Conservation (phyloP, 1,284 basidiomycete genomes). For the Heterobasidion annosum region DNA sequence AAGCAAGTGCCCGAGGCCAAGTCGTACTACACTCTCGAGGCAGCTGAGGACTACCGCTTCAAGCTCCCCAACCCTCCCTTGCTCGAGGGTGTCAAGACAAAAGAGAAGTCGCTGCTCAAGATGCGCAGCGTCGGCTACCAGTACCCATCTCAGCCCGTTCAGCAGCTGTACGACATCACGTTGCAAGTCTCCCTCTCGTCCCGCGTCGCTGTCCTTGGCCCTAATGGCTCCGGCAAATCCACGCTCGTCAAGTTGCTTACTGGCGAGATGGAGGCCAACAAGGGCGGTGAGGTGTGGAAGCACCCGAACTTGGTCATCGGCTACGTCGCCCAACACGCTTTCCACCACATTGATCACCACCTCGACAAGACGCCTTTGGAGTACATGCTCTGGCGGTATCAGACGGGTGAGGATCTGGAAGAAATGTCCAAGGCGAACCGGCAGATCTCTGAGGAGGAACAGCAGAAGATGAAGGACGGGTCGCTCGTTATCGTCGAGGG, state of each 20-base stretch:
- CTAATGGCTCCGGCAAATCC: constrained; percentile 97
- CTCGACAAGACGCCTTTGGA: constrained; percentile 97
- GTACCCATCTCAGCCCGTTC: constrained; percentile 79
- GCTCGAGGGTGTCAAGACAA: constrained; percentile 99
- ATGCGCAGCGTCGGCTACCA: constrained; percentile 98
- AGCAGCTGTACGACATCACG: constrained; percentile 91
- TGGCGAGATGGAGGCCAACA: constrained; percentile 95
- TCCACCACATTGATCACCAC: constrained; percentile 98
- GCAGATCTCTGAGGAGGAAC: constrained; percentile 82
- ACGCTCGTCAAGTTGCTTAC: constrained; percentile 99
- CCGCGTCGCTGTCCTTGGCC: constrained; percentile 93
- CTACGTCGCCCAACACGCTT: constrained; percentile 97
- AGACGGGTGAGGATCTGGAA: constrained; percentile 97
- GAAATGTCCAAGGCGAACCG: constrained; percentile 91
- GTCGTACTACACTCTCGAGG: constrained; percentile 94
- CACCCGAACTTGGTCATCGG: constrained; percentile 99
- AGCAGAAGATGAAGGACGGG: constrained; percentile 96
- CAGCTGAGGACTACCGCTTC: constrained; percentile 94
- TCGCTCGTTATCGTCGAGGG: constrained; percentile 82
- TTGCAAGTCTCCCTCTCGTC: constrained; percentile 96
- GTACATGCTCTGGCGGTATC: constrained; percentile 99
- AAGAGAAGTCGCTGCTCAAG: constrained; percentile 96
- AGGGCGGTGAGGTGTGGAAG: constrained; percentile 96
- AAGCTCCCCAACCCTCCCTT: constrained; percentile 94
- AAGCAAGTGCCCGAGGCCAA: constrained; percentile 94